Percentiles rank a stretch among this genome's conserved stretches.
These are phyloP conservation scores for Picea mariana DNA, from an alignment of 83 land plant species.

Conservation along the genomic window DNA sequence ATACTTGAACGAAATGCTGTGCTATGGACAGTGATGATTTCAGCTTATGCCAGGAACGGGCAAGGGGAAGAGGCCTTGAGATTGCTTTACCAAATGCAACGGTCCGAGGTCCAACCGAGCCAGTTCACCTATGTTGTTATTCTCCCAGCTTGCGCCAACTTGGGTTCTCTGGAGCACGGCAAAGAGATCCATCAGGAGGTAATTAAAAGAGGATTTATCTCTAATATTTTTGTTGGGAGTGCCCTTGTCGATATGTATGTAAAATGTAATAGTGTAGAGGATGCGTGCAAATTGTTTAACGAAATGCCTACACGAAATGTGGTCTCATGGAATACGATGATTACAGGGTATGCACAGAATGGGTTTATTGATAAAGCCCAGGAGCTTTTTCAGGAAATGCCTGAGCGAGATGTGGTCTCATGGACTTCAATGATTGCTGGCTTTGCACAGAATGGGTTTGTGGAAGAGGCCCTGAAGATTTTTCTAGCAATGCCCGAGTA, in stretches of 20 bases:
- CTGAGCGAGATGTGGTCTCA: no score
- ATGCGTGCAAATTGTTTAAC: constrained; percentile 4
- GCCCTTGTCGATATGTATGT: constrained; percentile 13
- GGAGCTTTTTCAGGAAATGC: no score
- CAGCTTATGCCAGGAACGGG: constrained; percentile 12
- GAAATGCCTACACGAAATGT: no score
- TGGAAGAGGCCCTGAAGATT: constrained; percentile 5
- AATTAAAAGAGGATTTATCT: constrained; percentile 10
- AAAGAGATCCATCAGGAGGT: constrained; percentile 16
- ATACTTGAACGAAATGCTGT: background rate
- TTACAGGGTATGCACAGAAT: no score
- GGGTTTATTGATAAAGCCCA: no score
- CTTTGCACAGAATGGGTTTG: constrained; percentile 16
- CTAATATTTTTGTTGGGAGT: background rate
- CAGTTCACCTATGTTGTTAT: constrained; percentile 3
- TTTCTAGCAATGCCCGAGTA: constrained; percentile 19
- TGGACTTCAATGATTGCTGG: constrained; percentile 24
- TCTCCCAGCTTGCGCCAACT: background rate
- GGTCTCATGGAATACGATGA: no score
- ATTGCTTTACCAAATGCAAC: constrained; percentile 9
- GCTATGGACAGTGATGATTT: constrained; percentile 13
- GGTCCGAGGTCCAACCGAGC: background rate
- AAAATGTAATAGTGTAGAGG: constrained; percentile 1
- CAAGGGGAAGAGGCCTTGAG: constrained; percentile 5
- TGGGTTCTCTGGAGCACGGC: constrained; percentile 4